Percentiles rank a stretch among this genome's conserved stretches.
phyloP scores from a whole-genome alignment of 2,329 filamentous ascomycete species.

The Epicoccum sorghinum region DNA sequence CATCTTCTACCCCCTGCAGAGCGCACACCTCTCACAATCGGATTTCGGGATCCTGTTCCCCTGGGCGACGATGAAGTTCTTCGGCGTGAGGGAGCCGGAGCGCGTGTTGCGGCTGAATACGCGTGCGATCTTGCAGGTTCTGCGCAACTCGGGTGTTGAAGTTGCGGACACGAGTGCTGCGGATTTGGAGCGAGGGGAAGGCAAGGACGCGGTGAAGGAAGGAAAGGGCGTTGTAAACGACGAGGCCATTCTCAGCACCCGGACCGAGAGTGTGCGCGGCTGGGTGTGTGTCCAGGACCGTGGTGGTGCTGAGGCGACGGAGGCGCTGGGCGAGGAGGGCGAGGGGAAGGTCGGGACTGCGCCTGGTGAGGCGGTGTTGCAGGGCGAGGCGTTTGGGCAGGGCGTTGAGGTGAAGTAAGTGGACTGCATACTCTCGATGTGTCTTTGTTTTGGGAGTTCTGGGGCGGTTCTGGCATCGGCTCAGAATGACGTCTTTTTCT shows the following conservation, averaged over 20 bases:
- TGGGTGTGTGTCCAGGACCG: slow-evolving; percentile 39
- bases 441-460: too few relatives aligned
- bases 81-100: slow-evolving; percentile 70
- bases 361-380: slow-evolving; percentile 37
- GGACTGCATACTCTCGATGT: too few relatives aligned
- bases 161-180: slow-evolving; percentile 49
- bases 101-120: slow-evolving; percentile 83
- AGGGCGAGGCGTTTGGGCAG: slow-evolving; percentile 46
- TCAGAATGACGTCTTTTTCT: too few relatives aligned
- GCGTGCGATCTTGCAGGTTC: slow-evolving; percentile 78
- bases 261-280: slow-evolving; percentile 37
- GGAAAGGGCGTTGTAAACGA: slow-evolving; percentile 19
- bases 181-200: slow-evolving; percentile 49
- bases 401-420: slow-evolving; percentile 24
- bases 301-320: slow-evolving; percentile 10
- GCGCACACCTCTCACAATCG: slow-evolving; percentile 82
- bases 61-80: slow-evolving; percentile 60
- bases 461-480: too few relatives aligned
- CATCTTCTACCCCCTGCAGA: slow-evolving; percentile 74
- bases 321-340: neutral
- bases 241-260: slow-evolving; percentile 42
- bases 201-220: neutral
- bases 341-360: slow-evolving; percentile 19
- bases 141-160: slow-evolving; percentile 54
- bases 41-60: slow-evolving; percentile 87